Conservation (phyloP, 106 monocot genomes). For the Alisma plantagoaquatica region DNA sequence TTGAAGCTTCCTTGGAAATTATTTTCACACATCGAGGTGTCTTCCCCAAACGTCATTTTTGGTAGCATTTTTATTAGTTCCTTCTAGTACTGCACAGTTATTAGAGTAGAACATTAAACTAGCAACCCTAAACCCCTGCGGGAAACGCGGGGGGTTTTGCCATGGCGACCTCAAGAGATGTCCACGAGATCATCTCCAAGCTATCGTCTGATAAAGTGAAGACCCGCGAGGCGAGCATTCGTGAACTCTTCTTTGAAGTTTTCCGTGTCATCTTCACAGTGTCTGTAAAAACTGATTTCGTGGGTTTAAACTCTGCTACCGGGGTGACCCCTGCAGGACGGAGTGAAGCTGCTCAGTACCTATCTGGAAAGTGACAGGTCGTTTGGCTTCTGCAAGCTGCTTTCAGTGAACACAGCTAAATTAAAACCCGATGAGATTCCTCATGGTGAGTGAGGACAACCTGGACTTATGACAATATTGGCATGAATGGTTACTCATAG, state of each 20-base stretch:
- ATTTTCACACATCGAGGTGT: too few species aligned
- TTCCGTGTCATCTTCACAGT: background rate
- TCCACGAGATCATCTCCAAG: constrained; percentile 62
- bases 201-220: constrained; percentile 76
- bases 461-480: background rate
- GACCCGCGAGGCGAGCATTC: constrained; percentile 45
- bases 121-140: too few species aligned
- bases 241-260: too few species aligned
- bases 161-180: constrained; percentile 71
- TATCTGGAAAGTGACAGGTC: constrained; percentile 82
- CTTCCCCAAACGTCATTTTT: too few species aligned
- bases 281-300: background rate
- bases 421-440: constrained; percentile 46
- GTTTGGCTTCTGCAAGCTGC: constrained; percentile 49
- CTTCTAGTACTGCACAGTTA: too few species aligned
- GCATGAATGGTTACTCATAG: background rate
- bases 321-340: constrained; percentile 34
- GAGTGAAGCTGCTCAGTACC: constrained; percentile 50
- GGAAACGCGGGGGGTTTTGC: too few species aligned
- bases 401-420: constrained; percentile 47
- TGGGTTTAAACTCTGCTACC: background rate
- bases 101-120: too few species aligned
- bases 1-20: too few species aligned
- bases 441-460: constrained; percentile 20
- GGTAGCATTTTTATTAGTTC: too few species aligned